These are phyloP conservation scores for Spizellomyces sp. DNA, from an alignment of 192 early-diverging fungal species.

Conservation along the genomic window DNA sequence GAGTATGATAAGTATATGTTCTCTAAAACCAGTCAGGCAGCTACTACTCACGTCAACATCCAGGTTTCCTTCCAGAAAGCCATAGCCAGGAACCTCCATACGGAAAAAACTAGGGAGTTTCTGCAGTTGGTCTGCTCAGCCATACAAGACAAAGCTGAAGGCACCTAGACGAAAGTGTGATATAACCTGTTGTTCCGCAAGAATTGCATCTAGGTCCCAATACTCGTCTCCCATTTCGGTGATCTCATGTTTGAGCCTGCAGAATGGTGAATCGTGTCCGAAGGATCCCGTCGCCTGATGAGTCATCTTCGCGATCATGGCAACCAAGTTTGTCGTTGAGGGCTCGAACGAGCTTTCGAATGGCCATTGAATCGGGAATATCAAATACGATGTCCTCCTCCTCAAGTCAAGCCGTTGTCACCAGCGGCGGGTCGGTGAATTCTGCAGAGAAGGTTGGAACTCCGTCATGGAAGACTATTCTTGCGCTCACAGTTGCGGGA, in stretches of 20 bases:
- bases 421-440: no score
- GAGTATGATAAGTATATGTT: neutral
- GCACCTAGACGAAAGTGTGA: neutral
- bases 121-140: constrained; percentile 11
- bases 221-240: constrained; percentile 34
- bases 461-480: constrained; percentile 29
- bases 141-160: neutral
- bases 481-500: constrained; percentile 26
- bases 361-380: no score
- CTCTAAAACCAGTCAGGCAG: neutral
- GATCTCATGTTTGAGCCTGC: no score
- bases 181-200: constrained; percentile 48
- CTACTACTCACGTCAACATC: constrained; percentile 24
- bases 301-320: no score
- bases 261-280: no score
- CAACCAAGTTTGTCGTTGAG: no score
- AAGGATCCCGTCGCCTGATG: no score
- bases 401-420: no score
- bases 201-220: constrained; percentile 48
- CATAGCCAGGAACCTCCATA: constrained; percentile 45
- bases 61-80: constrained; percentile 44
- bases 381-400: no score
- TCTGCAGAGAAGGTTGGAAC: neutral
- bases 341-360: no score
- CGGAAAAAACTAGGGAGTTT: constrained; percentile 46